Evolutionary conservation across 164 flowering plant species (phyloP), one percentile per base, ranked within the genome.

Genomic region (Aristolochia contorta): DNA sequence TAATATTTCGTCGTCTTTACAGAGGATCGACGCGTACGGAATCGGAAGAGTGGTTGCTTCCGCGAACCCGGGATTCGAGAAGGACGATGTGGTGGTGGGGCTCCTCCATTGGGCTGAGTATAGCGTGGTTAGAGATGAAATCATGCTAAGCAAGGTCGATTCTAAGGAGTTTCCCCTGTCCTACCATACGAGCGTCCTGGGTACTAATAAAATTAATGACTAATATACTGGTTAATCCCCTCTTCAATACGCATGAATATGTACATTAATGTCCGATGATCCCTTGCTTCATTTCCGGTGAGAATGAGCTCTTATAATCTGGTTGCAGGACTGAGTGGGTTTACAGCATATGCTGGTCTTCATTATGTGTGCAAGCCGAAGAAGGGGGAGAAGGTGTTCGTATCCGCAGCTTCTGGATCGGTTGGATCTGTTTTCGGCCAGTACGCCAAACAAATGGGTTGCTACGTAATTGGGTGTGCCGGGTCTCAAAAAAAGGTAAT

Each of bases 401-500:
- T 87, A 7, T 89, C 97, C 6, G 79, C 97, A 2, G 97, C 97
- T 16, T 77, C 90, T 41, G 94, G 97, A 25, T 82, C 97, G 0
- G 88, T 87, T 6, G 91, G 97, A 15, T 68, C 75, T 61, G 62
- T 87, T 43, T 90, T 86, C 2, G 94, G 97, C 16, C 97, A 89
- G 27, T 85, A 72, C 57, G 97, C 97, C 6, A 89, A 89, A 67
- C 67, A 80, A 51, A 67, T 60, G 13, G 94, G 94, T 33, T 86
- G 96, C 67, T 81, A 82, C 60, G 91, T 85, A 6, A 91, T 86
- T 55, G 97, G 94, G 37, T 73, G 83, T 57, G 89, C 94, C 0
- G 91, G 91, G 27, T 79, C 69, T 73, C 69, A 82, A 55, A 56
- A 80, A 61, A 86, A 89, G 91, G 97, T 85, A 16, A 47, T 59